Conservation (phyloP, 2,329 filamentous ascomycete species). For the Alternaria angustiovoidea region DNA sequence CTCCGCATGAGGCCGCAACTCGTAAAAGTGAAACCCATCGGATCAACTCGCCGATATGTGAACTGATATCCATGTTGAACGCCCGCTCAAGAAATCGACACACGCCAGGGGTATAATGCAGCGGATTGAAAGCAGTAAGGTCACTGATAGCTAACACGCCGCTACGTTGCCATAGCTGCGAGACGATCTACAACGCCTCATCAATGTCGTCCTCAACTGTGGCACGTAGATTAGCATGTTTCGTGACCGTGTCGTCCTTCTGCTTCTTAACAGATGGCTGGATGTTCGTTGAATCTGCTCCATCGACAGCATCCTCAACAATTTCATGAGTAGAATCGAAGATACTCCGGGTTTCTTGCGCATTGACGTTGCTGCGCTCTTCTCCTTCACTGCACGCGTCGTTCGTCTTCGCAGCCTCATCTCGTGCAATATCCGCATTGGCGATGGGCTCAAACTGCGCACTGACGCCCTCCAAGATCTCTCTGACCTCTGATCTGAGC, state of each 20-base stretch:
- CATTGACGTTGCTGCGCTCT: neutral
- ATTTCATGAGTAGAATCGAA: neutral
- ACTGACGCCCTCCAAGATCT: slow-evolving; percentile 27
- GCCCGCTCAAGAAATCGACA: neutral
- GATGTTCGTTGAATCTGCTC: neutral
- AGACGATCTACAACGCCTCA: neutral
- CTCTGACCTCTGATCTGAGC: slow-evolving; percentile 26
- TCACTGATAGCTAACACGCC: neutral
- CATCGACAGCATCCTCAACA: neutral
- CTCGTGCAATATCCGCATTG: slow-evolving; percentile 21
- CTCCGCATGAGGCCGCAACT: neutral
- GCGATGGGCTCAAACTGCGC: slow-evolving; percentile 34
- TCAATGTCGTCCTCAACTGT: slow-evolving; percentile 10
- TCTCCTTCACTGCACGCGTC: neutral
- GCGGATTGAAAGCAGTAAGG: neutral
- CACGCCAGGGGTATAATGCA: neutral
- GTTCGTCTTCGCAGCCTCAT: neutral
- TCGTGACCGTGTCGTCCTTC: neutral
- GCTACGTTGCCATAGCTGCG: neutral
- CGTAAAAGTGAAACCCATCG: neutral
- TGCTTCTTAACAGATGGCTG: neutral
- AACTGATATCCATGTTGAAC: neutral
- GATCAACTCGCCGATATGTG: neutral
- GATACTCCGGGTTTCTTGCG: slow-evolving; percentile 5
- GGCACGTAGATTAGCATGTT: neutral